Conservation (phyloP, 2,329 filamentous ascomycete species). For the Aspergillus proliferans region DNA sequence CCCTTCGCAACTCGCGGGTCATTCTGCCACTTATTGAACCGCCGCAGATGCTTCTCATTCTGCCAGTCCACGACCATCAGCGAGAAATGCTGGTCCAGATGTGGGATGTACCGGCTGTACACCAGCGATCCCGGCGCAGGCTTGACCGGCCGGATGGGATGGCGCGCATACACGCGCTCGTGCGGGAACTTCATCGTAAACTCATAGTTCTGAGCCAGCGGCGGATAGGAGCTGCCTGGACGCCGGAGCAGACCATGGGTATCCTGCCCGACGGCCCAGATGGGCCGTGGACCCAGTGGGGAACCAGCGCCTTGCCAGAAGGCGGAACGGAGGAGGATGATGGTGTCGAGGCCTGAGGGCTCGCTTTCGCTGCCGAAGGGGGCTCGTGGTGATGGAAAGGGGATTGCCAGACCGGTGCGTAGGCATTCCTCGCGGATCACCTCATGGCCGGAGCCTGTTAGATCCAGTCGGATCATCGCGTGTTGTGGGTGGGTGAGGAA, state of each 20-base stretch:
- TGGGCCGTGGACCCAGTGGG: constrained; percentile 58
- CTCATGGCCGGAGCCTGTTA: constrained; percentile 23
- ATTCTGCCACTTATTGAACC: constrained; percentile 79
- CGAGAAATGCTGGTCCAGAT: constrained; percentile 69
- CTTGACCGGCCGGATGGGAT: constrained; percentile 67
- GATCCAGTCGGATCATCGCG: constrained; percentile 30
- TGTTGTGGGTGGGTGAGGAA: constrained; percentile 24
- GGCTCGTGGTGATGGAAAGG: constrained; percentile 35
- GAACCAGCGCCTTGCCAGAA: constrained; percentile 70
- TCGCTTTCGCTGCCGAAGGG: constrained; percentile 31
- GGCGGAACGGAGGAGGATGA: constrained; percentile 48
- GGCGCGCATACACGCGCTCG: constrained; percentile 54
- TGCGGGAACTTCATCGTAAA: constrained; percentile 45
- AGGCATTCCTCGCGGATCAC: constrained; percentile 23
- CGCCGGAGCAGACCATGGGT: constrained; percentile 19
- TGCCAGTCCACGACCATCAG: constrained; percentile 67
- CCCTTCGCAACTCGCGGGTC: constrained; percentile 72
- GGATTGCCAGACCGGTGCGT: constrained; percentile 37
- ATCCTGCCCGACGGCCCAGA: constrained; percentile 51
- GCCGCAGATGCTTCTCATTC: constrained; percentile 56
- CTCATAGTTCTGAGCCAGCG: constrained; percentile 29
- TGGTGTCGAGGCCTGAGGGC: constrained; percentile 30
- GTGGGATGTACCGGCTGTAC: constrained; percentile 73
- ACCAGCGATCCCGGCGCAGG: constrained; percentile 63
- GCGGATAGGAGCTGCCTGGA: constrained; percentile 21